Percentiles rank a stretch among this genome's conserved stretches.
Evolutionary conservation across 768 basidiomycete species (phyloP).

Genomic region (Boletus edulis): DNA sequence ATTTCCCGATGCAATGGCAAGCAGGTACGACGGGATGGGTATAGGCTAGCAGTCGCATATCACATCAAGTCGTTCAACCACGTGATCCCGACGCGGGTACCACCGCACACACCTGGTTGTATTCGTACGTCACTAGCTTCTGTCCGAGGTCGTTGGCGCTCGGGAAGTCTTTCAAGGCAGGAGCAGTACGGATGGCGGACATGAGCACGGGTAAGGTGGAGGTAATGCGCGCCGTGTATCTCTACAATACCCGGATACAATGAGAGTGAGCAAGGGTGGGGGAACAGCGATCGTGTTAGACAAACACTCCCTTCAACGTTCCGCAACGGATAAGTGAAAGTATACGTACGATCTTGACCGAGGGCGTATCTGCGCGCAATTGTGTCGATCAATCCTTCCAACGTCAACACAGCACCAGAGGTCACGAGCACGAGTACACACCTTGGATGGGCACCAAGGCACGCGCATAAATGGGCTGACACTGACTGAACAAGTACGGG

Average conservation of each 20-base stretch:
- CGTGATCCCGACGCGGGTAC: neutral
- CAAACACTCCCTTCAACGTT: no score
- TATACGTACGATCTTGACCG: neutral
- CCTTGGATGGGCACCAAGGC: neutral
- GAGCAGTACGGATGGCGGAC: neutral
- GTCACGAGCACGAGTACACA: neutral
- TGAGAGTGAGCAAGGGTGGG: no score
- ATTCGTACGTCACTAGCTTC: conserved; percentile 69
- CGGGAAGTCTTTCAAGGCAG: neutral
- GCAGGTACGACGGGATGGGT: conserved; percentile 83
- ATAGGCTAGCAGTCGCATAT: conserved; percentile 45
- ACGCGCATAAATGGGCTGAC: neutral
- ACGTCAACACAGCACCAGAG: no score
- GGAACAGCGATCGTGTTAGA: no score
- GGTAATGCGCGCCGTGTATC: neutral
- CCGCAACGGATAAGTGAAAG: neutral
- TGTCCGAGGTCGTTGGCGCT: conserved; percentile 39
- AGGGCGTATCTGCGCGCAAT: neutral
- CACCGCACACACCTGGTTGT: conserved; percentile 60
- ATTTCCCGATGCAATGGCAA: conserved; percentile 62
- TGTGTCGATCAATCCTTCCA: no score
- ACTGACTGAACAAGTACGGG: neutral
- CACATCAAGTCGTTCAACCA: neutral
- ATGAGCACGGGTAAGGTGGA: neutral
- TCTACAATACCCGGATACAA: neutral